Conservation (phyloP, 1,284 basidiomycete genomes). For the Gastroboletus turbinatus region DNA sequence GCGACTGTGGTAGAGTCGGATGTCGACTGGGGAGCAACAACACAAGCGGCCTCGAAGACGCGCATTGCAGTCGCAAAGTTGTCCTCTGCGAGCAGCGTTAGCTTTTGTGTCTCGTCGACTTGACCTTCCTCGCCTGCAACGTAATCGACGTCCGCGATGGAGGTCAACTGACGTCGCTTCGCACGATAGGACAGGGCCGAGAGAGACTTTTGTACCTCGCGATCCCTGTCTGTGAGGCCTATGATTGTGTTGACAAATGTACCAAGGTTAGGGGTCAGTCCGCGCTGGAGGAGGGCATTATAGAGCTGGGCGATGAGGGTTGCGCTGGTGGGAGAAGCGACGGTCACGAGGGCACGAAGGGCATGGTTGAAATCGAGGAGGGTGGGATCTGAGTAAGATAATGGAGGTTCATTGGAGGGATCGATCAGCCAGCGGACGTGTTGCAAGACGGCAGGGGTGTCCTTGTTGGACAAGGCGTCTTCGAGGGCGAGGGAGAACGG, state of each 20-base stretch:
- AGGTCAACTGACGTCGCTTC: slow-evolving; percentile 34
- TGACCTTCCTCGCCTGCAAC: slow-evolving; percentile 20
- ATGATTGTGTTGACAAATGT: slow-evolving; percentile 75
- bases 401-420: slow-evolving; percentile 12
- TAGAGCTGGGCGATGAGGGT: slow-evolving; percentile 68
- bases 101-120: slow-evolving; percentile 38
- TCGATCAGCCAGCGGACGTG: slow-evolving; percentile 27
- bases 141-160: slow-evolving; percentile 18
- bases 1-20: neutral
- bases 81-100: slow-evolving; percentile 55
- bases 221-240: slow-evolving; percentile 72
- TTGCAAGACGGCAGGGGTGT: slow-evolving; percentile 6
- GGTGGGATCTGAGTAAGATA: slow-evolving; percentile 22
- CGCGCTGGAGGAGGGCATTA: slow-evolving; percentile 69
- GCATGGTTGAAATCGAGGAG: slow-evolving; percentile 66
- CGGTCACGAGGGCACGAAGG: slow-evolving; percentile 47
- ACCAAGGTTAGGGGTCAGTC: slow-evolving; percentile 61
- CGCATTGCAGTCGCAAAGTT: slow-evolving; percentile 73
- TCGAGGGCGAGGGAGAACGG: slow-evolving; percentile 24
- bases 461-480: slow-evolving; percentile 20
- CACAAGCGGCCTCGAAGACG: slow-evolving; percentile 64
- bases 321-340: slow-evolving; percentile 54
- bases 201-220: slow-evolving; percentile 59
- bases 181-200: slow-evolving; percentile 44
- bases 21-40: slow-evolving; percentile 32